phyloP scores from a whole-genome alignment of 805 yeast genomes.

The Danielozyma ontarioensis region DNA sequence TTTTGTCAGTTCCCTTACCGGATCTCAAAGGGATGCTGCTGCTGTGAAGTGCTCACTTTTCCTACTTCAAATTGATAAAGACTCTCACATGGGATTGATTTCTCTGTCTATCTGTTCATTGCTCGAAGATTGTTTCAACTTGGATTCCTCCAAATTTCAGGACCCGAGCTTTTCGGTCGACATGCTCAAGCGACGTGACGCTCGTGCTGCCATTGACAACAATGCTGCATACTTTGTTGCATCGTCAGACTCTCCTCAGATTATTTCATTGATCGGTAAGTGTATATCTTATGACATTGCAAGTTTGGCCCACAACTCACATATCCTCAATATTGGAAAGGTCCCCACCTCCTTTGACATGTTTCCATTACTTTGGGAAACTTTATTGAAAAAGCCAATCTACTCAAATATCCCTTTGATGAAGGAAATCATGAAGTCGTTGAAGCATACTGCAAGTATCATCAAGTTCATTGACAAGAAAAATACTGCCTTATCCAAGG shows the following conservation, averaged over 20 bases:
- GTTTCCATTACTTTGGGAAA: constrained; percentile 28
- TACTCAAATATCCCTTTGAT: constrained; percentile 9
- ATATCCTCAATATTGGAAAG: constrained; percentile 11
- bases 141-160: constrained; percentile 9
- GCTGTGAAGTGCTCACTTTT: constrained; percentile 48
- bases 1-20: constrained; percentile 38
- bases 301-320: constrained; percentile 24
- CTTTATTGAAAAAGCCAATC: constrained; percentile 9
- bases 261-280: constrained; percentile 25
- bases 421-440: constrained; percentile 8
- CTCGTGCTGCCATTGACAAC: constrained; percentile 44
- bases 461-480: constrained; percentile 21
- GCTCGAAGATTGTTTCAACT: constrained; percentile 13
- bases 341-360: constrained; percentile 27
- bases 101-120: constrained; percentile 3
- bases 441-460: constrained; percentile 13
- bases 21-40: constrained; percentile 48
- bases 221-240: constrained; percentile 28
- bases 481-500: constrained; percentile 11
- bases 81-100: not conserved
- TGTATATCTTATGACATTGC: constrained; percentile 45
- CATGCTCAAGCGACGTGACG: constrained; percentile 40
- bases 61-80: constrained; percentile 16
- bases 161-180: constrained; percentile 26
- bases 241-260: constrained; percentile 10